A percentile compares a stretch with the other conserved stretches of the same genome.
phyloP scores from a whole-genome alignment of 768 basidiomycete species.

The Tylopilus sp. region DNA sequence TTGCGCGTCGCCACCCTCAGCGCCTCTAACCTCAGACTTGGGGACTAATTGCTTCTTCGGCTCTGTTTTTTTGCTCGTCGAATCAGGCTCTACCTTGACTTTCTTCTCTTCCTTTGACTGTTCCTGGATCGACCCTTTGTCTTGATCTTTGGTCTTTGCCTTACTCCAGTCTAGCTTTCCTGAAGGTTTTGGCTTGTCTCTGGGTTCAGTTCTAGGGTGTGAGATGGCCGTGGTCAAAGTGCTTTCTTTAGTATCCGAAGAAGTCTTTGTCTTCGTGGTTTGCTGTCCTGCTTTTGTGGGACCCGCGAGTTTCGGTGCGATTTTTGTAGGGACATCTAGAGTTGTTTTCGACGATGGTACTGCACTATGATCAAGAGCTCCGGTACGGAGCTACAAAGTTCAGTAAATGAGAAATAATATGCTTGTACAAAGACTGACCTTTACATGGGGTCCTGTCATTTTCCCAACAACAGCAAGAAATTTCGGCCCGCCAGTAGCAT shows the following conservation, averaged over 20 bases:
- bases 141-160: slow-evolving; percentile 45
- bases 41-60: neutral
- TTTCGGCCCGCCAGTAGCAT: slow-evolving; percentile 25
- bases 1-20: neutral
- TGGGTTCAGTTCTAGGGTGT: slow-evolving; percentile 17
- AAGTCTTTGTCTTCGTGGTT: slow-evolving; percentile 22
- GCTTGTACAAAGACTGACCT: slow-evolving; percentile 33
- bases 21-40: neutral
- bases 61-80: neutral
- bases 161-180: slow-evolving; percentile 66
- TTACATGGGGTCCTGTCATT: slow-evolving; percentile 43
- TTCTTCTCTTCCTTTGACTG: slow-evolving; percentile 17
- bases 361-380: slow-evolving; percentile 3
- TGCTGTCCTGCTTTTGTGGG: slow-evolving; percentile 14
- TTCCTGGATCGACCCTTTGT: slow-evolving; percentile 15
- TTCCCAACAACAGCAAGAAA: slow-evolving; percentile 35
- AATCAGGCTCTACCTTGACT: slow-evolving; percentile 11
- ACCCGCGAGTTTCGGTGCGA: slow-evolving; percentile 9
- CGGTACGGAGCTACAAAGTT: slow-evolving; percentile 15
- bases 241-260: slow-evolving; percentile 25
- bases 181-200: slow-evolving; percentile 32
- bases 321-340: slow-evolving; percentile 27
- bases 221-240: slow-evolving; percentile 24
- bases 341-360: slow-evolving; percentile 46
- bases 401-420: neutral